phyloP scores from a whole-genome alignment of 1,284 basidiomycete species.

The Rhodofomes roseus region DNA sequence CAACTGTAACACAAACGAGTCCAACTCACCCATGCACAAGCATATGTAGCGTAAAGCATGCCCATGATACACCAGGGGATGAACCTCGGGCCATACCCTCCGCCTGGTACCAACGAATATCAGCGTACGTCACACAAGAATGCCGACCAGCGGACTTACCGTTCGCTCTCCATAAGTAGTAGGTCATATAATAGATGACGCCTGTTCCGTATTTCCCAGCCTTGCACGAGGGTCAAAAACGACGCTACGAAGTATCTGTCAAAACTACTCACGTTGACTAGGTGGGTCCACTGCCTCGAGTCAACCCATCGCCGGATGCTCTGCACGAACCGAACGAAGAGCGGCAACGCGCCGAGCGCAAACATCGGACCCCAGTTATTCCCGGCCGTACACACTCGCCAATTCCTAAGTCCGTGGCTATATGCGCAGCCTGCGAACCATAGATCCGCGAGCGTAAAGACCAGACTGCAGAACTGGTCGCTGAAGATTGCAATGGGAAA shows the following conservation, averaged over 20 bases:
- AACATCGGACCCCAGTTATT: slow-evolving; percentile 59
- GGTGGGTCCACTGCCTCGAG: slow-evolving; percentile 69
- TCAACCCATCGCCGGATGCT: slow-evolving; percentile 85
- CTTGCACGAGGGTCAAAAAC: slow-evolving; percentile 1
- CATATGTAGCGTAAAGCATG: slow-evolving; percentile 66
- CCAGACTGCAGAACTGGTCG: slow-evolving; percentile 80
- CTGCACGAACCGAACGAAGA: slow-evolving; percentile 77
- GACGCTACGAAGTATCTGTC: neutral
- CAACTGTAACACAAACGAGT: neutral
- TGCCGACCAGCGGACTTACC: slow-evolving; percentile 35
- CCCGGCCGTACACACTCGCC: slow-evolving; percentile 39
- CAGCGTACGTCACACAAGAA: neutral
- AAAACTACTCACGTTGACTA: slow-evolving; percentile 58
- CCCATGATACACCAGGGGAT: slow-evolving; percentile 64
- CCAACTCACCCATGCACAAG: slow-evolving; percentile 68
- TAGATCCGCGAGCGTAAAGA: slow-evolving; percentile 71
- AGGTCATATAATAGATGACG: slow-evolving; percentile 62
- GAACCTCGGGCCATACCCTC: slow-evolving; percentile 46
- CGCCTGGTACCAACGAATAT: slow-evolving; percentile 20
- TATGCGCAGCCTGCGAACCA: slow-evolving; percentile 78
- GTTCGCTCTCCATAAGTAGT: slow-evolving; percentile 70
- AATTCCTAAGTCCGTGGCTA: slow-evolving; percentile 45
- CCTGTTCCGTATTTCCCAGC: slow-evolving; percentile 77
- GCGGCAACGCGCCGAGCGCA: slow-evolving; percentile 55
- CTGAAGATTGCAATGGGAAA: slow-evolving; percentile 35